A percentile compares a stretch with the other conserved stretches of the same genome.
These are phyloP conservation scores for Piper longum DNA, from an alignment of 164 flowering plant genomes.

Conservation along the genomic window DNA sequence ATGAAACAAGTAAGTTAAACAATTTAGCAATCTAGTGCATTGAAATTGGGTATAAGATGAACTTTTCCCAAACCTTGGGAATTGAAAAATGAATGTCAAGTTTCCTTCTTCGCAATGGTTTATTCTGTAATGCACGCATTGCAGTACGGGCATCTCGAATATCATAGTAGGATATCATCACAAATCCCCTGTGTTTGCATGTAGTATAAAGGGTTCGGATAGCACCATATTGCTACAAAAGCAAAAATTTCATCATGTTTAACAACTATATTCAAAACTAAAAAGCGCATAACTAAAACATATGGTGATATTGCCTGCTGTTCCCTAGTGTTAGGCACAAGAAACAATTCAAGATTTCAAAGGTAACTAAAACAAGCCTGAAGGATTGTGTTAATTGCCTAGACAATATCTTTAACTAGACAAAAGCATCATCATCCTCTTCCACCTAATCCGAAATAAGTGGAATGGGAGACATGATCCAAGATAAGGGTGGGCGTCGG, in stretches of 20 bases:
- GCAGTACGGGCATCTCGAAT: slow-evolving; percentile 95
- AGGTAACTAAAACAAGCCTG: too few species aligned
- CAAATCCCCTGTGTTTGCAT: slow-evolving; percentile 98
- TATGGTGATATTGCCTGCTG: too few species aligned
- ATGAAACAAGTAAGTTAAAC: not conserved
- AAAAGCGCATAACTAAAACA: too few species aligned
- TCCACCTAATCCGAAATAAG: too few species aligned
- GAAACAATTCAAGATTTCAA: too few species aligned
- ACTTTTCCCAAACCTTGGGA: slow-evolving; percentile 55
- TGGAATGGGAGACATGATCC: too few species aligned
- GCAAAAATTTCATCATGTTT: not conserved
- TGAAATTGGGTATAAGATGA: not conserved
- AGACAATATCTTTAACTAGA: too few species aligned
- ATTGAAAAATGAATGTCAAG: slow-evolving; percentile 98
- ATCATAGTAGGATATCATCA: slow-evolving; percentile 98
- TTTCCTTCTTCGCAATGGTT: slow-evolving; percentile 85
- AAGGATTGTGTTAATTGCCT: too few species aligned
- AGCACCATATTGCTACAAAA: slow-evolving; percentile 87
- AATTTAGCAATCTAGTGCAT: not conserved
- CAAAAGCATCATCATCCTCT: too few species aligned
- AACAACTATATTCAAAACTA: too few species aligned
- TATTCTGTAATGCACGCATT: slow-evolving; percentile 89
- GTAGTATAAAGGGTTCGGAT: slow-evolving; percentile 92
- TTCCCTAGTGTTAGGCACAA: too few species aligned
- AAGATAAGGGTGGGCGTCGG: too few species aligned